Evolutionary conservation across 2,329 filamentous ascomycete genomes (phyloP).

Genomic region (Dichotomopilus funicola): DNA sequence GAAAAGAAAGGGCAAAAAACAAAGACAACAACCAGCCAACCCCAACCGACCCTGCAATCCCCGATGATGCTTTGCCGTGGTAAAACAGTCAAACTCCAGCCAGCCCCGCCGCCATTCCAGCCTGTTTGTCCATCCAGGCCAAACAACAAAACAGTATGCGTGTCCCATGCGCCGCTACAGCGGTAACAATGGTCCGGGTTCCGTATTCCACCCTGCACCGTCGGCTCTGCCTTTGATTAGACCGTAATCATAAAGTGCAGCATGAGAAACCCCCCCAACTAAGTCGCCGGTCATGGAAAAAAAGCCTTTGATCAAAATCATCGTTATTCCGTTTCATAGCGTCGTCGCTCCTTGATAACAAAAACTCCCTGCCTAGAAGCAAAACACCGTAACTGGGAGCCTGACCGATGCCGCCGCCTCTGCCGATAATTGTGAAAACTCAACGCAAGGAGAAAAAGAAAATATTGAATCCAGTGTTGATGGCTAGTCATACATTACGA

Average conservation of each 20-base stretch:
- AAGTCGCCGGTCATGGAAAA: constrained; percentile 7
- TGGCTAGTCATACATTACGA: constrained; percentile 18
- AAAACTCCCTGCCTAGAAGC: constrained; percentile 17
- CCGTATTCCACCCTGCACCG: no score
- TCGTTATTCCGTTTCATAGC: constrained; percentile 15
- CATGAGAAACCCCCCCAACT: background rate
- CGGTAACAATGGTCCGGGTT: no score
- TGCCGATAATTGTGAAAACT: constrained; percentile 3
- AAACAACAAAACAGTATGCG: no score
- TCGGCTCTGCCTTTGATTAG: background rate
- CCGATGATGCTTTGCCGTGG: no score
- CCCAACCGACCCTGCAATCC: no score
- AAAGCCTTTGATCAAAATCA: background rate
- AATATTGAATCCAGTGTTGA: constrained; percentile 16
- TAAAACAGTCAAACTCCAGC: no score
- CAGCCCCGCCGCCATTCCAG: no score
- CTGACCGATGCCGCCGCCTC: constrained; percentile 10
- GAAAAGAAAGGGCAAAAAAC: no score
- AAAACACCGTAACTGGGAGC: constrained; percentile 14
- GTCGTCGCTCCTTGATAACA: constrained; percentile 6
- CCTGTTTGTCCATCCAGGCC: no score
- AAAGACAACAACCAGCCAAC: no score
- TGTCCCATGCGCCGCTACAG: no score
- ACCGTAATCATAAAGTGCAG: background rate
- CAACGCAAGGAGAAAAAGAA: constrained; percentile 5